These are phyloP conservation scores for Chenopodium formosanum DNA, from an alignment of 148 eudicot species.

Conservation along the genomic window DNA sequence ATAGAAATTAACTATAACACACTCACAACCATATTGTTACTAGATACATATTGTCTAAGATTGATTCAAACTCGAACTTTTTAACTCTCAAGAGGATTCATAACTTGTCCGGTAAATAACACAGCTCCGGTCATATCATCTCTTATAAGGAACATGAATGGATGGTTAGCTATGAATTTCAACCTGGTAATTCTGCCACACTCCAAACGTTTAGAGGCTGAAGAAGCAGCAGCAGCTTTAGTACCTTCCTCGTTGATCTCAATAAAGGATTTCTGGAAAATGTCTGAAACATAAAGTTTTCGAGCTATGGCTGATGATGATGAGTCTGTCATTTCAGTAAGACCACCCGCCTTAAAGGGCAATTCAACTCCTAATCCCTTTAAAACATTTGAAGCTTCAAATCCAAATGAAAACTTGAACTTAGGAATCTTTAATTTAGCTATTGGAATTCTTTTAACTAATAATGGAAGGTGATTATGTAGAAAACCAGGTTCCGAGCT, in stretches of 20 bases:
- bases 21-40: no score
- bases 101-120: conserved; percentile 59
- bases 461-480: no score
- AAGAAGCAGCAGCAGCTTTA: conserved; percentile 71
- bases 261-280: conserved; percentile 68
- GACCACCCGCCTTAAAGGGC: conserved; percentile 57
- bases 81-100: conserved; percentile 42
- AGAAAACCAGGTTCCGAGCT: conserved; percentile 52
- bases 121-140: conserved; percentile 74
- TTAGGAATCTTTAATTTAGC: conserved; percentile 57
- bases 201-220: no score
- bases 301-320: conserved; percentile 28
- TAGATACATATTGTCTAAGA: no score
- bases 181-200: no score
- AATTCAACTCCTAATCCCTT: conserved; percentile 51
- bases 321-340: conserved; percentile 69
- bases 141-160: conserved; percentile 66
- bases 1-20: no score
- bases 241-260: conserved; percentile 94
- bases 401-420: conserved; percentile 68
- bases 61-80: no score
- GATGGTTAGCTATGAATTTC: conserved; percentile 84
- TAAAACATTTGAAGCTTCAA: conserved; percentile 61
- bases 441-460: conserved; percentile 32
- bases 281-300: conserved; percentile 54